A percentile compares a stretch with the other conserved stretches of the same genome.
phyloP scores from a whole-genome alignment of 2,329 filamentous ascomycete species.

The Ascocoryne sarcoides region DNA sequence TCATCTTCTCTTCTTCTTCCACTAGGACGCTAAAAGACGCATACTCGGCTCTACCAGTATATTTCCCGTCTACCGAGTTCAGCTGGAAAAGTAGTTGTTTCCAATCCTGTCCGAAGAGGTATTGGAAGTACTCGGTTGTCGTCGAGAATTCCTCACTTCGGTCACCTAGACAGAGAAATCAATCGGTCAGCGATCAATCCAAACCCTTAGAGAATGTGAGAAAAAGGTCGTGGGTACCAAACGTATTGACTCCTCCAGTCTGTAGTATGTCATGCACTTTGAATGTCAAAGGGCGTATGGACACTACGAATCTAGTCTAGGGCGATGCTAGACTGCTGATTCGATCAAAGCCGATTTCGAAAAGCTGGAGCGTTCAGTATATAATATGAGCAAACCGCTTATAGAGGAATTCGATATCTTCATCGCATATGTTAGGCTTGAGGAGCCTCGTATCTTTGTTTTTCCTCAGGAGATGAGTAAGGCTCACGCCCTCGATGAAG shows the following conservation, averaged over 20 bases:
- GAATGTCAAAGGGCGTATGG: slow-evolving; percentile 27
- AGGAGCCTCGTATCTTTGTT: slow-evolving; percentile 3
- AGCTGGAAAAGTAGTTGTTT: slow-evolving; percentile 29
- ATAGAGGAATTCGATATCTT: slow-evolving; percentile 9
- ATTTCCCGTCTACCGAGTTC: slow-evolving; percentile 26
- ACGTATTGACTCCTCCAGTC: slow-evolving; percentile 27
- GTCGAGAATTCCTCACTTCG: slow-evolving; percentile 9
- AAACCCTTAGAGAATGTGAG: background rate
- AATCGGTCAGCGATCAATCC: background rate
- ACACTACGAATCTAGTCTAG: slow-evolving; percentile 10
- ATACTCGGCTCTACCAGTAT: slow-evolving; percentile 27
- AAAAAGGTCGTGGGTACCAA: slow-evolving; percentile 2
- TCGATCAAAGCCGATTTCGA: slow-evolving; percentile 11
- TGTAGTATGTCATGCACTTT: slow-evolving; percentile 28
- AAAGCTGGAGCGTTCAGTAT: slow-evolving; percentile 14
- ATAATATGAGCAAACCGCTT: slow-evolving; percentile 8
- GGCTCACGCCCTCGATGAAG: slow-evolving; percentile 5
- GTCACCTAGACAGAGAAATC: slow-evolving; percentile 7
- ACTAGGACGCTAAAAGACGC: slow-evolving; percentile 25
- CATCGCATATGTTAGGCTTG: slow-evolving; percentile 10
- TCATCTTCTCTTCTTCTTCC: no score
- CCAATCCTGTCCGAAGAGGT: slow-evolving; percentile 28
- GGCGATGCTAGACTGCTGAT: slow-evolving; percentile 9
- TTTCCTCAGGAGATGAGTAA: slow-evolving; percentile 6
- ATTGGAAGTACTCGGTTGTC: slow-evolving; percentile 15